Evolutionary conservation across 2,329 filamentous ascomycete species (phyloP).

Genomic region (Seiridium unicorne): DNA sequence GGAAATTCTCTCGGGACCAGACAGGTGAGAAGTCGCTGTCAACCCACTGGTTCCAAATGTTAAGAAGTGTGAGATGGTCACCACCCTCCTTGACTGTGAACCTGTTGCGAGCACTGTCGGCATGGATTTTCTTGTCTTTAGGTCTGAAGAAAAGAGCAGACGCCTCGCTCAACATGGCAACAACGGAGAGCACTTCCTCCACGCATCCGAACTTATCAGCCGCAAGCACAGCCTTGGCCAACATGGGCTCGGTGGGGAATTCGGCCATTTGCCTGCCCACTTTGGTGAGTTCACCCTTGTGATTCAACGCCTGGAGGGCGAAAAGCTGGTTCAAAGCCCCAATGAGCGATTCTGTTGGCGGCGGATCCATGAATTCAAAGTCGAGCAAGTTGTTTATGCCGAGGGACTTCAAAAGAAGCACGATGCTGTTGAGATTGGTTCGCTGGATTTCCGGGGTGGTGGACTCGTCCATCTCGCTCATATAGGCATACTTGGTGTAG

Average conservation of each 20-base stretch:
- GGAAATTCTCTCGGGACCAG: conserved; percentile 90
- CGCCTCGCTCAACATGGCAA: conserved; percentile 90
- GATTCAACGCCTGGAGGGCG: conserved; percentile 83
- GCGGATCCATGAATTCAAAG: conserved; percentile 96
- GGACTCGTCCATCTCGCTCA: conserved; percentile 91
- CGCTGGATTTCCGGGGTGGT: conserved; percentile 92
- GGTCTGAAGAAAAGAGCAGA: conserved; percentile 90
- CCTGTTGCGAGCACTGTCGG: conserved; percentile 82
- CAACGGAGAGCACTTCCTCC: conserved; percentile 86
- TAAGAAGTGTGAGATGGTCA: conserved; percentile 83
- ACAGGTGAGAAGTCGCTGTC: conserved; percentile 85
- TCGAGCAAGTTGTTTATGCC: conserved; percentile 90
- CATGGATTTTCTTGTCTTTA: conserved; percentile 96
- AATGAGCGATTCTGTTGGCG: conserved; percentile 85
- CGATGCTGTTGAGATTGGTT: conserved; percentile 80
- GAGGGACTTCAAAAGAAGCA: conserved; percentile 82
- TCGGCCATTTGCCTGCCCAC: conserved; percentile 93
- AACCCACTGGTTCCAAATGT: conserved; percentile 94
- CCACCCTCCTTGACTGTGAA: conserved; percentile 91
- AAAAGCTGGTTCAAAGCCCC: conserved; percentile 88
- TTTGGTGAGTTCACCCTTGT: conserved; percentile 85
- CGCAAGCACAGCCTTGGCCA: conserved; percentile 84
- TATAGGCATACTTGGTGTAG: conserved; percentile 91
- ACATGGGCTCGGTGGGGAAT: conserved; percentile 89
- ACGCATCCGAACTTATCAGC: conserved; percentile 91